Base-by-base conservation (phyloP, 2,329 filamentous ascomycete species). In the Colletotrichum sp. region DNA sequence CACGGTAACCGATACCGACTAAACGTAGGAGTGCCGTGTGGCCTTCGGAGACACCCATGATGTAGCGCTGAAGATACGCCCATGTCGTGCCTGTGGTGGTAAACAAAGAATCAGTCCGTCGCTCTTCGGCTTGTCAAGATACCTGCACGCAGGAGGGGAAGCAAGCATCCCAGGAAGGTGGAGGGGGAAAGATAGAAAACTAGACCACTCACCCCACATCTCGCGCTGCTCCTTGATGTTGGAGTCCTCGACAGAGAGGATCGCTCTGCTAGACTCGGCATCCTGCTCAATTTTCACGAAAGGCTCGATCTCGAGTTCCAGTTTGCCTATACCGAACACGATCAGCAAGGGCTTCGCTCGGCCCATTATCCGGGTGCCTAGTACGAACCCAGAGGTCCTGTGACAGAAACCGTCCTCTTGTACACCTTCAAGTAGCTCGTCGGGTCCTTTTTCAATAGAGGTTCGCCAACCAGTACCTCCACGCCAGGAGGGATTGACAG, bases 1-100 rank as follows among this genome's bases (percentile, higher is more conserved):
- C 97, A 85, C 96, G 92, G 90, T 98, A 99, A 77, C 97, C 97
- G 75, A 99, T 97, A 82, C 97, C 97, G 32, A 99, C 96, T 69
- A 99, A 90, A 78, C 96, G 94, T 69, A 99, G 89, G 80, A 99
- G 96, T 39, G 96, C 96, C 21, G 95, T 96, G 87, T 99, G 97
- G 44, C 97, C 97, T 90, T 99, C 97, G 49, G 95, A 98, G 26
- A 99, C 97, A 76, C 97, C 97, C 78, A 96, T 92, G 77, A 99
- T 94, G 88, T 98, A 93, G 84, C 97, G 98, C 81, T 95, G 94
- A 71, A 99, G 90, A 83, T 98, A 96, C 39, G 96, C 93, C 87
- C 97, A 96, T 60, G 93, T 94, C 7, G 96, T 99, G 78, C 96
- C 96, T 98, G 79, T 57, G 6, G 8, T 49, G 78, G 7, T 7